phyloP scores from a whole-genome alignment of 441 rosid genomes.

The Kokia cookei region DNA sequence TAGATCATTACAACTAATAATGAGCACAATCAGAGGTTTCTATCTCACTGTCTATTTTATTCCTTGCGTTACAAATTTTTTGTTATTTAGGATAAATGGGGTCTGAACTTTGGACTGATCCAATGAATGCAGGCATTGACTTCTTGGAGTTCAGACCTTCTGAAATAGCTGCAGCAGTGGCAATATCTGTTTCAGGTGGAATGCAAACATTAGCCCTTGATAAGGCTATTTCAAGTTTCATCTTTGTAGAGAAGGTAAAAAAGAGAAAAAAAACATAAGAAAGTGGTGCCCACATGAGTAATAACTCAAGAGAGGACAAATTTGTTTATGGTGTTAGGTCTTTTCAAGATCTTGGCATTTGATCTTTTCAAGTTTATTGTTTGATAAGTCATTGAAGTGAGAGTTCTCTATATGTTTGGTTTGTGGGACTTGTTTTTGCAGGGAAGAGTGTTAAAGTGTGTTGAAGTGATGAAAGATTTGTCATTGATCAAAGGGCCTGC shows the following conservation, averaged over 20 bases:
- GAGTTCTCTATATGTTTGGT: not conserved
- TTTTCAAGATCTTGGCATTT: conserved; percentile 2
- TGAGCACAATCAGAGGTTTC: conserved; percentile 39
- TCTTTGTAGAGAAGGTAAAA: conserved; percentile 40
- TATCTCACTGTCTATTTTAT: conserved; percentile 1
- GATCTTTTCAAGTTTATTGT: not conserved
- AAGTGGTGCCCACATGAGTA: conserved; percentile 12
- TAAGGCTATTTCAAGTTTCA: conserved; percentile 27
- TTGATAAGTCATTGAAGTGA: not conserved
- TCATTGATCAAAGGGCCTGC: conserved; percentile 14
- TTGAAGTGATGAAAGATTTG: conserved; percentile 34
- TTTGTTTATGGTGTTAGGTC: not conserved
- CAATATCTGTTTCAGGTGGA: conserved; percentile 47
- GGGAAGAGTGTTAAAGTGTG: conserved; percentile 47
- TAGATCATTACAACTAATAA: conserved; percentile 37
- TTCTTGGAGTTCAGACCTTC: conserved; percentile 66
- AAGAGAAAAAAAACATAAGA: not conserved
- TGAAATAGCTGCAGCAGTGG: conserved; percentile 65
- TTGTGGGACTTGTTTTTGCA: conserved; percentile 20
- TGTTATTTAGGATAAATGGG: not conserved
- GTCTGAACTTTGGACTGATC: not conserved
- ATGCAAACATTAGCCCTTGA: conserved; percentile 23
- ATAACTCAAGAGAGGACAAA: conserved; percentile 16
- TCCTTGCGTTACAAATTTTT: not conserved
- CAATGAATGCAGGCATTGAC: conserved; percentile 55